Percentiles rank a stretch among this genome's conserved stretches.
phyloP scores from a whole-genome alignment of 2,329 filamentous ascomycete genomes.

The Moelleriella libera region DNA sequence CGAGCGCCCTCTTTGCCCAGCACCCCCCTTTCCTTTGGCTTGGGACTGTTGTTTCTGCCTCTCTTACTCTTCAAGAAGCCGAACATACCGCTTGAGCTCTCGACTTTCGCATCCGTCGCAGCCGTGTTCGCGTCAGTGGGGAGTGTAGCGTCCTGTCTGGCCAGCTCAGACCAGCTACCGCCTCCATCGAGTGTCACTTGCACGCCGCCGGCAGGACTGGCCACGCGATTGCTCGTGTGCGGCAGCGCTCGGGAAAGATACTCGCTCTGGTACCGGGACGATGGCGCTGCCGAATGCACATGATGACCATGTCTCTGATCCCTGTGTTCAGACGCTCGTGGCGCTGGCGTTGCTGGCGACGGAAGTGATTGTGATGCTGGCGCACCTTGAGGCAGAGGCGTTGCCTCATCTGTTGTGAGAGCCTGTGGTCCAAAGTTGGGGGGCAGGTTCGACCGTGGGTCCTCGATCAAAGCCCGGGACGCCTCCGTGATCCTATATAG shows the following conservation, averaged over 20 bases:
- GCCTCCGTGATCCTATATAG: constrained; percentile 23
- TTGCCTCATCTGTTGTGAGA: constrained; percentile 36
- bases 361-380: constrained; percentile 1
- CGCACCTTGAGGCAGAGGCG: constrained; percentile 18
- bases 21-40: constrained; percentile 85
- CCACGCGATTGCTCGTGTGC: constrained; percentile 52
- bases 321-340: constrained; percentile 11
- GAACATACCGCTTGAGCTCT: constrained; percentile 67
- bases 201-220: constrained; percentile 68
- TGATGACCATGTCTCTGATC: constrained; percentile 10
- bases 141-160: constrained; percentile 67
- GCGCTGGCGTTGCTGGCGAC: background rate
- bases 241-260: constrained; percentile 32
- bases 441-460: constrained; percentile 1
- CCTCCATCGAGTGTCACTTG: constrained; percentile 84
- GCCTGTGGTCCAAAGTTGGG: constrained; percentile 23
- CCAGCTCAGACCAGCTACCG: constrained; percentile 83
- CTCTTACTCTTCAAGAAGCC: constrained; percentile 84
- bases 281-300: constrained; percentile 10
- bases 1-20: constrained; percentile 89
- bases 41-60: constrained; percentile 80
- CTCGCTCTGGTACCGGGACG: constrained; percentile 30
- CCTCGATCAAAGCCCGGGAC: constrained; percentile 7
- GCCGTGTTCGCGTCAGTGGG: constrained; percentile 48
- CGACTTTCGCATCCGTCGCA: constrained; percentile 33